phyloP scores from a whole-genome alignment of 2,329 filamentous ascomycete species.

The Botrytis tulipae region DNA sequence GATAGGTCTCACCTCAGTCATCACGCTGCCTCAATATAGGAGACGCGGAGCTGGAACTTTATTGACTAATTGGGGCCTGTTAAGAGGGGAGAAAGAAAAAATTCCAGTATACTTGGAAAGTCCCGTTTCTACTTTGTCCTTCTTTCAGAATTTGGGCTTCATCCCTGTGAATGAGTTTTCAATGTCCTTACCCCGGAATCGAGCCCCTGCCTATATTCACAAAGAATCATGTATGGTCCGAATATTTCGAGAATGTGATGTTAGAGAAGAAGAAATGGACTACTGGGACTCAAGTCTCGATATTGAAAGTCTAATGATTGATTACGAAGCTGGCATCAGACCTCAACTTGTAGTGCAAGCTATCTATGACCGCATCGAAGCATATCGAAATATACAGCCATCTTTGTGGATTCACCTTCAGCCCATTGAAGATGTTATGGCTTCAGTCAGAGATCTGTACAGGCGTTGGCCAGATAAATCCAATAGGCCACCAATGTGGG shows the following conservation, averaged over 20 bases:
- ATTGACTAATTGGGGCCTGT: constrained; percentile 33
- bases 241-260: constrained; percentile 27
- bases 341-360: constrained; percentile 33
- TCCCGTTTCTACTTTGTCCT: constrained; percentile 27
- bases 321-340: constrained; percentile 34
- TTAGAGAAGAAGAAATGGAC: constrained; percentile 21
- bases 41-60: constrained; percentile 32
- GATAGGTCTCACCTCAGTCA: constrained; percentile 34
- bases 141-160: constrained; percentile 33
- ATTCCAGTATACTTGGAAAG: constrained; percentile 35
- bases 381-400: constrained; percentile 46
- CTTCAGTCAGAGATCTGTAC: constrained; percentile 44
- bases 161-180: constrained; percentile 29
- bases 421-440: constrained; percentile 42
- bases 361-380: constrained; percentile 37
- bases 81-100: constrained; percentile 26
- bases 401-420: constrained; percentile 53
- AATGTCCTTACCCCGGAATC: constrained; percentile 25
- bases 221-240: constrained; percentile 35
- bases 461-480: constrained; percentile 42
- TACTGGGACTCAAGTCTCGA: constrained; percentile 35
- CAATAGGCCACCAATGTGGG: constrained; percentile 49
- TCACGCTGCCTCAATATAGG: constrained; percentile 28
- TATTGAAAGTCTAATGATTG: constrained; percentile 30
- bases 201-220: constrained; percentile 26